Conservation (phyloP, 768 basidiomycete species). For the Rhizopogon vulgaris region DNA sequence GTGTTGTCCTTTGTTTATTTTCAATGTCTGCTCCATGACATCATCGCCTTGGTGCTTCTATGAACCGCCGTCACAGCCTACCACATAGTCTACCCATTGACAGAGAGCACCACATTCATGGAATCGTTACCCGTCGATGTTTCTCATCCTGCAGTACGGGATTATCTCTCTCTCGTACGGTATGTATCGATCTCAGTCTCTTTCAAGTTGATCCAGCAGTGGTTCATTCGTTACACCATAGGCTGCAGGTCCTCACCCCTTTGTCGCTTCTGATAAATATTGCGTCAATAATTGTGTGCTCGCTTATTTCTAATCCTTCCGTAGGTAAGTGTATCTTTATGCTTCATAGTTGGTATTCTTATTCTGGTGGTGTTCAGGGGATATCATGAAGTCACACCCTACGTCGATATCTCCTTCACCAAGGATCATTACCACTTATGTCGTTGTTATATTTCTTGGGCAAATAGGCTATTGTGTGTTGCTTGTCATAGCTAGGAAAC, state of each 20-base stretch:
- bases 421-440: conserved; percentile 51
- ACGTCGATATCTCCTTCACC: conserved; percentile 69
- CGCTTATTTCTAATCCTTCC: conserved; percentile 59
- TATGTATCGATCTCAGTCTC: conserved; percentile 12
- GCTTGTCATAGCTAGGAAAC: conserved; percentile 61
- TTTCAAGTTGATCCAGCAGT: neutral
- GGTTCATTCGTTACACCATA: conserved; percentile 8
- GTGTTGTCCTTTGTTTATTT: conserved; percentile 1
- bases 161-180: conserved; percentile 63
- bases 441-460: conserved; percentile 51
- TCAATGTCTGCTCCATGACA: neutral
- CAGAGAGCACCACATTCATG: conserved; percentile 28
- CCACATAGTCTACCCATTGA: neutral
- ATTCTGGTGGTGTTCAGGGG: conserved; percentile 27
- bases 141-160: conserved; percentile 53
- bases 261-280: conserved; percentile 79
- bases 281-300: conserved; percentile 63
- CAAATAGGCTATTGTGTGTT: conserved; percentile 83
- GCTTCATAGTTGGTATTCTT: neutral
- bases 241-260: conserved; percentile 84
- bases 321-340: conserved; percentile 32
- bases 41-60: neutral
- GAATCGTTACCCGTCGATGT: conserved; percentile 53
- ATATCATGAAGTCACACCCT: conserved; percentile 48
- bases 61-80: neutral